Base-by-base conservation (phyloP, 2,329 filamentous ascomycete species). In the Fusarium staphyleae region DNA sequence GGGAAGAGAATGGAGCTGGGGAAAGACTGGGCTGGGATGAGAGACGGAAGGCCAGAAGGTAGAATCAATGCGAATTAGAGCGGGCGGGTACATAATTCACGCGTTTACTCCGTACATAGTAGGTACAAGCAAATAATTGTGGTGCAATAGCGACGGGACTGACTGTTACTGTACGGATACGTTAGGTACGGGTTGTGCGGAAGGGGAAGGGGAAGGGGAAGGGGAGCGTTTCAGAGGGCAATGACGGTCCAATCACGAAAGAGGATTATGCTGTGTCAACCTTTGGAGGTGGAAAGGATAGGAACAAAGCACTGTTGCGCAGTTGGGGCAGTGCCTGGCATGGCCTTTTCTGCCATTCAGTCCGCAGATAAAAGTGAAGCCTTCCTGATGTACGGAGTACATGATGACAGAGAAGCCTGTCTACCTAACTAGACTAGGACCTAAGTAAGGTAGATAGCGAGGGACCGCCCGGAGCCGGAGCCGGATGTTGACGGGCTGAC, bases 1-100 rank as follows among this genome's bases (percentile, higher is more conserved):
- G 48, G 52, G 37, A 53, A 53, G 37, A 53, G 55, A 33, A 57
- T 47, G 33, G 48, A 35, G 16, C 48, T 57, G 52, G 47, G 35
- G 52, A 57, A 57, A 39, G 28, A 34, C 34, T 54, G 34, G 33
- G 40, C 28, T 54, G 16, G 18, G 28, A 12, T 16, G 34, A 29
- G 36, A n/a, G 34, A 22, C 40, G 26, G 32, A 24, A 8, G 22
- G 22, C 7, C 28, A 32, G 32, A 10, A 34, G 32, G 32, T 34
- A 34, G 32, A 15, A 34, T 16, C 9, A 34, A 10, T 30, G 13
- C 3, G n/a, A 26, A 40, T 40, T 32, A 30, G 34, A 26, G 35
- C 34, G 34, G 34, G 44, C 34, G 18, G 16, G 16, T 29, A 33
- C 28, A 29, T 13, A 33, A 22, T 22, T 4, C 9, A 47, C 44